Evolutionary conservation across 495 filamentous ascomycete genomes (phyloP).

Genomic region (Aspergillus incahuasiensis): DNA sequence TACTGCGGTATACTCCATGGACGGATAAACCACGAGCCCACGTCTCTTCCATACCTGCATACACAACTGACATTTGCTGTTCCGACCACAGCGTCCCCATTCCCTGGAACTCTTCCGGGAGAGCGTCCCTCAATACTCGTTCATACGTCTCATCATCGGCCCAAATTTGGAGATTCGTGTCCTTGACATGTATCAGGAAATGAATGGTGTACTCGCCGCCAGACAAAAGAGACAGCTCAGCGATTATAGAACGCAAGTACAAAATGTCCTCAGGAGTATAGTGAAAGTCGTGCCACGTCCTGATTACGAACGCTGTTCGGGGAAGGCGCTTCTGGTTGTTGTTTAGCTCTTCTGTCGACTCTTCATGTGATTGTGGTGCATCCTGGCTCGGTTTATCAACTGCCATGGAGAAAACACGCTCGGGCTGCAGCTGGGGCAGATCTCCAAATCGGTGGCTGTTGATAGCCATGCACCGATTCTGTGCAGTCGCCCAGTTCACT

Average conservation of each 20-base stretch:
- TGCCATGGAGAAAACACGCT: conserved; percentile 44
- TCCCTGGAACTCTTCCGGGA: conserved; percentile 83
- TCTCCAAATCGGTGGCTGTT: conserved; percentile 70
- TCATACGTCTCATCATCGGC: conserved; percentile 58
- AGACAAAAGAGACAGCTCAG: conserved; percentile 58
- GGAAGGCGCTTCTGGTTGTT: conserved; percentile 37
- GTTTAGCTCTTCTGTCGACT: conserved; percentile 12
- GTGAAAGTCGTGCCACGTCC: conserved; percentile 59
- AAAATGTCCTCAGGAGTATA: conserved; percentile 50
- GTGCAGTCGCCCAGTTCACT: conserved; percentile 70
- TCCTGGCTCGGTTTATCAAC: conserved; percentile 16
- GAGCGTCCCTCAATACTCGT: conserved; percentile 59
- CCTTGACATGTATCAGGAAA: conserved; percentile 64
- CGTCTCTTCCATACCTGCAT: conserved; percentile 74
- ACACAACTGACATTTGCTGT: conserved; percentile 82
- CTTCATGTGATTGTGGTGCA: conserved; percentile 12
- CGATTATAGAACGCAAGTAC: conserved; percentile 54
- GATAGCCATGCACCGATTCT: conserved; percentile 61
- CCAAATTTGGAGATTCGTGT: conserved; percentile 62
- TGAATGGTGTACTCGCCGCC: conserved; percentile 61
- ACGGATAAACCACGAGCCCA: conserved; percentile 69
- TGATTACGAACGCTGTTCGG: conserved; percentile 56
- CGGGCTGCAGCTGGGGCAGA: conserved; percentile 33
- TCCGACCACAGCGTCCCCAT: conserved; percentile 91
- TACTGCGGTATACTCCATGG: conserved; percentile 85